Conservation (phyloP, 73 alveolate species). For the Paramecium tetraurelia region DNA sequence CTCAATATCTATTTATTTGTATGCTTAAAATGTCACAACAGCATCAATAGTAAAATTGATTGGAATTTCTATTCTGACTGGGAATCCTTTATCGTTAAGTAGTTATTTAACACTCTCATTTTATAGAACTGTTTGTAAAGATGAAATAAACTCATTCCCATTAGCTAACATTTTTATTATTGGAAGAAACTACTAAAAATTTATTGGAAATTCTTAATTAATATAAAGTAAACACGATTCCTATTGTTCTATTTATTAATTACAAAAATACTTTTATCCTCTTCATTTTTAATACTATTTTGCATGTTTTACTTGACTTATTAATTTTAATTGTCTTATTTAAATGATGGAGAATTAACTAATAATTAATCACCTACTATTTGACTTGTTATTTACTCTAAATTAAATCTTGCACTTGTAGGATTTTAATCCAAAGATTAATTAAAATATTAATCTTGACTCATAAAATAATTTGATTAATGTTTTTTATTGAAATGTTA, state of each 20-base stretch:
- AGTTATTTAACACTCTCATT: slow-evolving; percentile 65
- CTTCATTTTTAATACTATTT: slow-evolving; percentile 49
- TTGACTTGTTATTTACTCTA: not conserved
- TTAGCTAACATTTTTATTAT: slow-evolving; percentile 74
- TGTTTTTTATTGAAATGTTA: slow-evolving; percentile 45
- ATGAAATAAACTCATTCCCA: slow-evolving; percentile 65
- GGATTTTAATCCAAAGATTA: not conserved
- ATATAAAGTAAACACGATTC: slow-evolving; percentile 67
- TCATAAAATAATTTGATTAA: not conserved
- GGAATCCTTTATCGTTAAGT: slow-evolving; percentile 77
- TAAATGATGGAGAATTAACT: slow-evolving; percentile 21
- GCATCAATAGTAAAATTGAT: slow-evolving; percentile 78
- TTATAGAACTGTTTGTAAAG: slow-evolving; percentile 66
- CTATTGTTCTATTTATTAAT: not conserved
- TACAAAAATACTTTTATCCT: not conserved
- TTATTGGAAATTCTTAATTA: slow-evolving; percentile 75
- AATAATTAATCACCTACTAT: not conserved
- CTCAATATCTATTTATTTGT: slow-evolving; percentile 50
- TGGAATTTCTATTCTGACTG: slow-evolving; percentile 83
- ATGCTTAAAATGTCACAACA: slow-evolving; percentile 66
- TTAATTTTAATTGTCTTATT: not conserved
- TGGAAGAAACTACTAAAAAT: slow-evolving; percentile 64
- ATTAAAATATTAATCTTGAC: slow-evolving; percentile 36
- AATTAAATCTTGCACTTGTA: slow-evolving; percentile 8
- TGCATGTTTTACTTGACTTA: slow-evolving; percentile 51